Evolutionary conservation across 2,329 filamentous ascomycete species (phyloP).

Genomic region (Fusarium phyllophilum): DNA sequence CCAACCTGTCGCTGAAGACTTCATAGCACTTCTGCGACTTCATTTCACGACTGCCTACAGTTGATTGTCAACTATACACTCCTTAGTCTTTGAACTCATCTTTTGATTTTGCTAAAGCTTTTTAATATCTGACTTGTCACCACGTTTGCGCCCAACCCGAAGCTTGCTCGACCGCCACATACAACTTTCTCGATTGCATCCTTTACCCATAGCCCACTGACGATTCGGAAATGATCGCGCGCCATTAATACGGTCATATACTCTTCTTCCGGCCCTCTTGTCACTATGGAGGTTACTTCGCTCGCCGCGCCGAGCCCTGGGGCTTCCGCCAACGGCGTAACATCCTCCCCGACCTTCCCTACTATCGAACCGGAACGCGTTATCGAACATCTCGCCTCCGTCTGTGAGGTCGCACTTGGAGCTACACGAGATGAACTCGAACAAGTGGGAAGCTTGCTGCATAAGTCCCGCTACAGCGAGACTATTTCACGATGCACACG

Average conservation of each 20-base stretch:
- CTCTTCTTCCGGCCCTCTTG: conserved; percentile 19
- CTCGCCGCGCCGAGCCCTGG: conserved; percentile 54
- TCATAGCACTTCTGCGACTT: conserved; percentile 27
- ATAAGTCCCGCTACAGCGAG: conserved; percentile 75
- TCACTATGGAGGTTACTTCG: conserved; percentile 65
- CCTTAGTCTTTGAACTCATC: conserved; percentile 30
- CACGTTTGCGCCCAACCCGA: conserved; percentile 25
- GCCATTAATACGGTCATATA: conserved; percentile 34
- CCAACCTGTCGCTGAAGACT: conserved; percentile 20
- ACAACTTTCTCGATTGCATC: conserved; percentile 20
- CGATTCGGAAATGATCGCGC: conserved; percentile 46
- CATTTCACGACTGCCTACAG: conserved; percentile 8
- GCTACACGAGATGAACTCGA: conserved; percentile 83
- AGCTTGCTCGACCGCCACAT: conserved; percentile 21
- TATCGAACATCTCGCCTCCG: conserved; percentile 75
- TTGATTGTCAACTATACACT: conserved; percentile 32
- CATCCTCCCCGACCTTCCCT: conserved; percentile 57
- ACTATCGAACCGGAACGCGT: conserved; percentile 74
- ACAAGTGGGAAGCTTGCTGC: conserved; percentile 83
- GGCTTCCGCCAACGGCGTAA: conserved; percentile 57
- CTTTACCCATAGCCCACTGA: conserved; percentile 22
- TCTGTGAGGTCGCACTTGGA: conserved; percentile 79
- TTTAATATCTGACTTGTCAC: conserved; percentile 22
- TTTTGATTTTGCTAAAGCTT: conserved; percentile 30
- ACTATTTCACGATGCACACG: conserved; percentile 88